Evolutionary conservation across 371 early-diverging fungal species (phyloP), one percentile per base, ranked within the genome.

Genomic region (Umbelopsis sp.): DNA sequence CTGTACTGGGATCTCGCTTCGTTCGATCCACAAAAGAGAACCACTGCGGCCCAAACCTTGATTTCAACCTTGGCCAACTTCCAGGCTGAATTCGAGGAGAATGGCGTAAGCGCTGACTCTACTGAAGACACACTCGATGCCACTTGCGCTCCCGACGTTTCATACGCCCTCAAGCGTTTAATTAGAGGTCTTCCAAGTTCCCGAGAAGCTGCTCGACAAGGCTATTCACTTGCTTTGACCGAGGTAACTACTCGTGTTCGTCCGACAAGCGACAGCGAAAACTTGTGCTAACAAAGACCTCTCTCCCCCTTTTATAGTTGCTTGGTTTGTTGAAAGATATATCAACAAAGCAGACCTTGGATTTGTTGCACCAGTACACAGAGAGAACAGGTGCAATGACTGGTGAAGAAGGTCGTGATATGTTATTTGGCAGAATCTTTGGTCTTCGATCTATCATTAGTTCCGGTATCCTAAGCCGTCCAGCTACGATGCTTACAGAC

Each of bases 121-220:
- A 63, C 72, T n/a, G 93, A 92, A 63, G 90, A 91, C 63, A 72
- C 74, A 71, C 78, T 86, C 51, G 89, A 87, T 63, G 81, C 83
- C 3, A 57, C 11, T 35, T 83, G 83, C 69, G 79, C 83, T 63
- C 86, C 89, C 37, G 96, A 96, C 70, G 93, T 97, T 12, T 76
- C 91, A 9, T 98, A 98, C 74, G 93, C 92, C 6, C 76, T 97
- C n/a, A 90, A 90, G 73, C 91, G 98, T 72, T 85, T 98, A 57
- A 75, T 96, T 63, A 82, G 93, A 66, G 98, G 98, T 73, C 82
- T 98, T 65, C 86, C 94, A 29, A 93, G 93, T 66, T 89, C 94
- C 10, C 87, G 97, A 66, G 91, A 94, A 69, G 96, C 91, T 44
- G 97, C 98, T 22, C 85, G 98, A 66, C 97, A 97, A 72, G 98